Evolutionary conservation across 164 flowering plant genomes (phyloP).

Genomic region (grape (Vitis vinifera)): DNA sequence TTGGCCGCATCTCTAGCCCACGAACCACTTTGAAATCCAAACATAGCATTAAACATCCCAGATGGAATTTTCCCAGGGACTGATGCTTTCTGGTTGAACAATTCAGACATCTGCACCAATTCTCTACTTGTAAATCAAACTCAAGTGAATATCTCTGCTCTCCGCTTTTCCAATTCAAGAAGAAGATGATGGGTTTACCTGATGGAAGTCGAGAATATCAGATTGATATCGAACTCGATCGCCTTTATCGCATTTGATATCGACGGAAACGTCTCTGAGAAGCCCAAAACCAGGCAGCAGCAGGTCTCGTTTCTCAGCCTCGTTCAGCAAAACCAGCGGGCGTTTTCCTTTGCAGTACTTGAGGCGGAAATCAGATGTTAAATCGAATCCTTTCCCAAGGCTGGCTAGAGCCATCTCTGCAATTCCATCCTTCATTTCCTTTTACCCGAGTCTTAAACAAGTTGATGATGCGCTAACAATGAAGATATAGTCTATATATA

Average conservation of each 20-base stretch:
- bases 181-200: constrained; percentile 31
- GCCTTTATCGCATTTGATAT: constrained; percentile 81
- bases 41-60: constrained; percentile 73
- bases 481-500: too few species aligned
- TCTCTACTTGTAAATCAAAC: neutral
- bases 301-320: constrained; percentile 39
- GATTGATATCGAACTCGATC: constrained; percentile 69
- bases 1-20: constrained; percentile 71
- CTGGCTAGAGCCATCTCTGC: constrained; percentile 52
- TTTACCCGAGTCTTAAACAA: neutral
- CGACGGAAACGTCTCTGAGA: constrained; percentile 44
- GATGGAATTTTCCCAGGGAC: constrained; percentile 74
- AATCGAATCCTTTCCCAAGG: constrained; percentile 82
- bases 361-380: constrained; percentile 74
- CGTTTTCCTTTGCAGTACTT: constrained; percentile 70
- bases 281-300: constrained; percentile 53
- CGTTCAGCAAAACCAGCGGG: constrained; percentile 55
- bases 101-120: constrained; percentile 69
- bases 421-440: constrained; percentile 26
- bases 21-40: constrained; percentile 61
- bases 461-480: neutral
- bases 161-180: too few species aligned
- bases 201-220: constrained; percentile 71
- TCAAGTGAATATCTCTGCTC: too few species aligned
- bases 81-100: constrained; percentile 53